Evolutionary conservation across 2,329 filamentous ascomycete genomes (phyloP), one percentile per base, ranked within the genome.

Genomic region (Xylaria multiplex): DNA sequence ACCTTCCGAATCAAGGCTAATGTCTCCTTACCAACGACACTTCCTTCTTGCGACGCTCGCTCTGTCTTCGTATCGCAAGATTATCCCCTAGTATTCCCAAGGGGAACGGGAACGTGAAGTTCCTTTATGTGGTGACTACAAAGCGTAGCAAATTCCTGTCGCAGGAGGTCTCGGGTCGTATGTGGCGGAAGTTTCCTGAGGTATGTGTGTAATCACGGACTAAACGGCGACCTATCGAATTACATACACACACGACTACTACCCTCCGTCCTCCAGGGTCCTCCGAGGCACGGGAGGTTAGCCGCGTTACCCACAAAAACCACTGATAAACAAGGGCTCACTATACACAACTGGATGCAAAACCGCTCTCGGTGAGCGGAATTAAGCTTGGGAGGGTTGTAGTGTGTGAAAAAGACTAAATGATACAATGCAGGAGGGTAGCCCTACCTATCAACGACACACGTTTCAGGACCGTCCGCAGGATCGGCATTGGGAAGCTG

Each of bases 1-100:
- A 65, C 62, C 62, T 65, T 60, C 62, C 62, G 9, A n/a, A 64
- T 59, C 30, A n/a, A 60, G 60, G 43, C 27, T 59, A 55, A 54
- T 37, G 24, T 6, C 24, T 27, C 27, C 27, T 9, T 22, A 42
- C 7, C 24, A 13, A 27, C 30, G 7, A 57, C 27, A 43, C 9
- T 14, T n/a, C 30, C 14, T 49, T 27, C 27, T 27, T 27, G 27
- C 27, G 27, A n/a, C 2, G 16, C 6, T n/a, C n/a, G 16, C 6
- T 27, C 16, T 16, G 6, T 5, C 22, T 14, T 24, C 14, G 8
- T 45, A 27, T 27, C 27, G 37, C 45, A 14, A 49, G 37, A 32
- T 30, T 19, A 9, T 14, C n/a, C 2, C 14, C n/a, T 40, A 8
- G 24, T 46, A 56, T 24, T 37, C 30, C 37, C 49, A 27, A 27